Evolutionary conservation across 768 basidiomycete genomes (phyloP).

Genomic region (Artomyces pyxidatus): DNA sequence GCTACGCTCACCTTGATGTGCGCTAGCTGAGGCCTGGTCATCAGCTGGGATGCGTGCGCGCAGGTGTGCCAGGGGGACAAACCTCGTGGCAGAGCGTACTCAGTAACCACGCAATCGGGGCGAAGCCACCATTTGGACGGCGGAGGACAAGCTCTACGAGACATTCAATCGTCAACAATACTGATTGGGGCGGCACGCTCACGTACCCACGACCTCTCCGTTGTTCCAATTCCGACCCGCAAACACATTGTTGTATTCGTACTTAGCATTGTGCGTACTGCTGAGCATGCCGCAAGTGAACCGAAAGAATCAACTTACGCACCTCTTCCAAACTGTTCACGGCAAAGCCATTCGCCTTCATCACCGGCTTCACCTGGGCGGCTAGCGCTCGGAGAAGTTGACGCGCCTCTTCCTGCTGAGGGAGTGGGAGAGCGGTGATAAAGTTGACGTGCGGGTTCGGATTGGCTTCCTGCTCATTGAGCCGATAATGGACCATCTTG

Average conservation of each 20-base stretch:
- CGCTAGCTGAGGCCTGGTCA: slow-evolving; percentile 60
- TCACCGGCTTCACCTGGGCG: slow-evolving; percentile 75
- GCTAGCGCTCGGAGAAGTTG: slow-evolving; percentile 73
- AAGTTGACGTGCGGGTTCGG: slow-evolving; percentile 78
- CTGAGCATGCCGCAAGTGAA: too few relatives aligned
- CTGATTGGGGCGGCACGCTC: slow-evolving; percentile 3
- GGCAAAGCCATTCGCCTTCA: slow-evolving; percentile 69
- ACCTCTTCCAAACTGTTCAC: slow-evolving; percentile 84
- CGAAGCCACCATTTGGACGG: slow-evolving; percentile 49
- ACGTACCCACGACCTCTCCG: slow-evolving; percentile 69
- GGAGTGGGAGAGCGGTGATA: slow-evolving; percentile 47
- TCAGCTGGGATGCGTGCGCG: too few relatives aligned
- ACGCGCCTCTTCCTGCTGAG: slow-evolving; percentile 51
- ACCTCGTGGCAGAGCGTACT: slow-evolving; percentile 83
- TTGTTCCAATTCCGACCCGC: slow-evolving; percentile 80
- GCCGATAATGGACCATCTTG: slow-evolving; percentile 74
- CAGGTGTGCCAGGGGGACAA: slow-evolving; percentile 11
- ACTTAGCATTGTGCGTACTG: slow-evolving; percentile 32
- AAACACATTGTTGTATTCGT: slow-evolving; percentile 72
- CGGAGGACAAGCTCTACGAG: slow-evolving; percentile 66
- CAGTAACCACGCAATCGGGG: slow-evolving; percentile 60
- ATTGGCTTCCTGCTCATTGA: slow-evolving; percentile 62
- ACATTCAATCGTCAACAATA: background rate
- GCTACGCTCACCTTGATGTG: slow-evolving; percentile 58
- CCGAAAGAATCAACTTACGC: too few relatives aligned